Evolutionary conservation across 164 flowering plant genomes (phyloP).

Genomic region (Tinospora cordifolia): DNA sequence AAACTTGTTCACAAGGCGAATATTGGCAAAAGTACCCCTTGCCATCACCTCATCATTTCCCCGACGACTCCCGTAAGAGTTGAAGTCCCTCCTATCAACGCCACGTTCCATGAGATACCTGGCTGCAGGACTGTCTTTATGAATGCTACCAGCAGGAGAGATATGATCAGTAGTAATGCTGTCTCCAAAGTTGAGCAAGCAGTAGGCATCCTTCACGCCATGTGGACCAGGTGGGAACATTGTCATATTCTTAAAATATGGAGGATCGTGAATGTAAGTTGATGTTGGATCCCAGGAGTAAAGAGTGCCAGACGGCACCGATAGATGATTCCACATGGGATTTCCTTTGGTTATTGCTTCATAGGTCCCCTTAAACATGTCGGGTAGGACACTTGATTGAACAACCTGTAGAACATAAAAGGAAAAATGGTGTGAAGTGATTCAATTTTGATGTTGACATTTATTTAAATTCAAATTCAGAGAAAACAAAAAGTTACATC

Average conservation of each 20-base stretch:
- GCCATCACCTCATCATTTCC: constrained; percentile 78
- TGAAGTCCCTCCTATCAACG: constrained; percentile 62
- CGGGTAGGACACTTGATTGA: constrained; percentile 62
- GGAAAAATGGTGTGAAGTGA: constrained; percentile 2
- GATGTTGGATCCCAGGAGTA: constrained; percentile 62
- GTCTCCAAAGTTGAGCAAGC: constrained; percentile 69
- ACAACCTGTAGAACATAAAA: constrained; percentile 40
- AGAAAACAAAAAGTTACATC: constrained; percentile 40
- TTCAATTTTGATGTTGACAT: neutral
- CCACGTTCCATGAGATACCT: constrained; percentile 58
- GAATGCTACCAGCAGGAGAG: constrained; percentile 84
- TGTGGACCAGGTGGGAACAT: constrained; percentile 66
- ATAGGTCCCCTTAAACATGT: constrained; percentile 67
- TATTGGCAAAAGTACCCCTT: constrained; percentile 67
- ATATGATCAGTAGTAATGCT: constrained; percentile 81
- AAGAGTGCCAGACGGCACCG: constrained; percentile 52
- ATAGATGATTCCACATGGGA: constrained; percentile 62
- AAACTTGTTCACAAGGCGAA: constrained; percentile 57
- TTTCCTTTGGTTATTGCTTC: constrained; percentile 70
- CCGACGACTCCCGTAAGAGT: constrained; percentile 72
- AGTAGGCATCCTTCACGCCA: constrained; percentile 60
- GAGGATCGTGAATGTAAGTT: constrained; percentile 69
- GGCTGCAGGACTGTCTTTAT: constrained; percentile 72
- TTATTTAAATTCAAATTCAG: neutral
- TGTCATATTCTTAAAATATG: constrained; percentile 56